phyloP scores from a whole-genome alignment of 768 basidiomycete genomes.

The Lenzites betulinus region DNA sequence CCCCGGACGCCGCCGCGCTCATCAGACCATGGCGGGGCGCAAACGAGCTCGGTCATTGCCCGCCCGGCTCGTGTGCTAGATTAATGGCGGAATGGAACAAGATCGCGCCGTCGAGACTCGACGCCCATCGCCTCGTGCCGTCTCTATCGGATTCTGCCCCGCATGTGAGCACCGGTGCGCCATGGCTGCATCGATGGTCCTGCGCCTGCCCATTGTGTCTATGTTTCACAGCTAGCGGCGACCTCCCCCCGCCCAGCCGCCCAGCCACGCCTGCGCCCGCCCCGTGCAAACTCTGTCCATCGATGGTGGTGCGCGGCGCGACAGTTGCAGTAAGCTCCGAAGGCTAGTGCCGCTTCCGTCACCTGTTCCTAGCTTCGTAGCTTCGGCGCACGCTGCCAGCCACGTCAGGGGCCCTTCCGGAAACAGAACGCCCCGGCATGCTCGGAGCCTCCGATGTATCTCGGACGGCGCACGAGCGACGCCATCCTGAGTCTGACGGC shows the following conservation, averaged over 20 bases:
- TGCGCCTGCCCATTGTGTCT: too few relatives aligned
- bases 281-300: background rate
- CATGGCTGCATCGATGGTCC: background rate
- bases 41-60: background rate
- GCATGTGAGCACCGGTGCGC: background rate
- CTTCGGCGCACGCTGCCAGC: background rate
- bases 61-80: background rate
- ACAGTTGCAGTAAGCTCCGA: background rate
- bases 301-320: background rate
- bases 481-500: constrained; percentile 6
- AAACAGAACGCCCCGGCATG: constrained; percentile 13
- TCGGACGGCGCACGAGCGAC: constrained; percentile 8
- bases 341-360: background rate
- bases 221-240: too few relatives aligned
- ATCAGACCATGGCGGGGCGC: background rate
- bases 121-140: background rate
- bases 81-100: background rate
- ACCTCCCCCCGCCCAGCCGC: background rate
- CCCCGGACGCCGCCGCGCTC: background rate
- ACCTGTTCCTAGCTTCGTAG: background rate
- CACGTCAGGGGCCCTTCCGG: constrained; percentile 15
- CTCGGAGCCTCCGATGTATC: constrained; percentile 17
- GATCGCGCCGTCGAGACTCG: background rate
- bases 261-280: too few relatives aligned
- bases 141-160: background rate